phyloP scores from a whole-genome alignment of 306 rosid species.

The Cicer yamashitae region DNA sequence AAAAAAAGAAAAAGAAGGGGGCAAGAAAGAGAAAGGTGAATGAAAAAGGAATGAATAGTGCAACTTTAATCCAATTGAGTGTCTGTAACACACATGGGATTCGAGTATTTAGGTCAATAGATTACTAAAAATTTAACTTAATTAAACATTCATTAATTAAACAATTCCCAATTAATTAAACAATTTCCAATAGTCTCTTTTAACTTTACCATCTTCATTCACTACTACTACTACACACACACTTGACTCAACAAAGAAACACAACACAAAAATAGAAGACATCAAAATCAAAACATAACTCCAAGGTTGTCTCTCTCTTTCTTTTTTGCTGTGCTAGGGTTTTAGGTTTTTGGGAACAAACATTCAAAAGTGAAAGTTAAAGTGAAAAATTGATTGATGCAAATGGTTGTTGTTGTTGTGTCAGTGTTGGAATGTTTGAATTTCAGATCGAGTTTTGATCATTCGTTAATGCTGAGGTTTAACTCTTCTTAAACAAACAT shows the following conservation, averaged over 20 bases:
- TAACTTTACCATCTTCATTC: constrained; percentile 27
- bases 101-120: constrained; percentile 40
- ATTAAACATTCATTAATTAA: too few relatives aligned
- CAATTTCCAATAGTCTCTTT: constrained; percentile 27
- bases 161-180: constrained; percentile 20
- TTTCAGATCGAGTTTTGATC: constrained; percentile 53
- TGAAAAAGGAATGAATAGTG: constrained; percentile 43
- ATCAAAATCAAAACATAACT: constrained; percentile 49
- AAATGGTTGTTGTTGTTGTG: constrained; percentile 16
- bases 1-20: constrained; percentile 46
- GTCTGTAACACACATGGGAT: constrained; percentile 52
- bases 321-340: constrained; percentile 44
- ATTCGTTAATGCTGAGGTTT: constrained; percentile 33
- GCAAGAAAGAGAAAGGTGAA: constrained; percentile 58
- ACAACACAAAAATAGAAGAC: constrained; percentile 35
- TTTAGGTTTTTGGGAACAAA: constrained; percentile 23
- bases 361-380: constrained; percentile 14
- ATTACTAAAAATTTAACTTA: constrained; percentile 35
- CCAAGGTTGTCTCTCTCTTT: constrained; percentile 41
- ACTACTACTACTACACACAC: background rate
- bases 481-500: constrained; percentile 28
- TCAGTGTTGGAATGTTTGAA: background rate
- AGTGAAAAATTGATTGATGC: constrained; percentile 12
- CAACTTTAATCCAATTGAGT: constrained; percentile 39
- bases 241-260: constrained; percentile 10